A percentile compares a stretch with the other conserved stretches of the same genome.
Evolutionary conservation across 768 basidiomycete genomes (phyloP).

Genomic region (Mycena capillaripes): DNA sequence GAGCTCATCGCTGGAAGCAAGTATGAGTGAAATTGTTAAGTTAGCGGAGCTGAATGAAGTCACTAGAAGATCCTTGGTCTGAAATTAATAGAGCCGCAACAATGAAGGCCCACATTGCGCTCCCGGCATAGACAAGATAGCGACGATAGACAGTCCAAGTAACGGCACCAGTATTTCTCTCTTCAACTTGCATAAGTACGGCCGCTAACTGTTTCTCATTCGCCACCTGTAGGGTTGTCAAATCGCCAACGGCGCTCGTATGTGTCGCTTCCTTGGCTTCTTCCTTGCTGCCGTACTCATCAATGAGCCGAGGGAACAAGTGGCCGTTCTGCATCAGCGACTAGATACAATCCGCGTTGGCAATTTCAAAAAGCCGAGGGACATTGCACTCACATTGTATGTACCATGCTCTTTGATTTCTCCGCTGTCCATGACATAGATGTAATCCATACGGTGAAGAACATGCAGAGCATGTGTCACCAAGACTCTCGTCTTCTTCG

Average conservation of each 20-base stretch:
- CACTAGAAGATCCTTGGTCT: slow-evolving; percentile 65
- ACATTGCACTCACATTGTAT: slow-evolving; percentile 55
- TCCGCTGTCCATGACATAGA: slow-evolving; percentile 73
- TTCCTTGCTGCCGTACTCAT: slow-evolving; percentile 64
- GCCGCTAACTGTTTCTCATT: slow-evolving; percentile 37
- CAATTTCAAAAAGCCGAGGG: neutral
- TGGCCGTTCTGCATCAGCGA: slow-evolving; percentile 57
- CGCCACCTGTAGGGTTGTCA: slow-evolving; percentile 13
- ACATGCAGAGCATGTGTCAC: slow-evolving; percentile 73
- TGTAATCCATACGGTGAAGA: slow-evolving; percentile 69
- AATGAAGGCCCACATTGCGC: slow-evolving; percentile 60
- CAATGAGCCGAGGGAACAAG: slow-evolving; percentile 65
- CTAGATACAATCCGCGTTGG: slow-evolving; percentile 44
- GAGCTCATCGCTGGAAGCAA: slow-evolving; percentile 65
- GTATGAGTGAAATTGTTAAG: neutral
- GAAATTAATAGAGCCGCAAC: slow-evolving; percentile 59
- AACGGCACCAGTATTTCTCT: slow-evolving; percentile 68
- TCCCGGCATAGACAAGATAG: slow-evolving; percentile 63
- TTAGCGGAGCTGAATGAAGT: slow-evolving; percentile 3
- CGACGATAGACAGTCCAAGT: slow-evolving; percentile 61
- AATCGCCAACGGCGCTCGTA: slow-evolving; percentile 17
- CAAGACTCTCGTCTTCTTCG: slow-evolving; percentile 67
- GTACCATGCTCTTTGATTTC: slow-evolving; percentile 73
- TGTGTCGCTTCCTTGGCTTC: slow-evolving; percentile 34
- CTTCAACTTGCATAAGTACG: slow-evolving; percentile 66